Evolutionary conservation across 2,329 filamentous ascomycete species (phyloP).

Genomic region (Pezicula neosporulosa): DNA sequence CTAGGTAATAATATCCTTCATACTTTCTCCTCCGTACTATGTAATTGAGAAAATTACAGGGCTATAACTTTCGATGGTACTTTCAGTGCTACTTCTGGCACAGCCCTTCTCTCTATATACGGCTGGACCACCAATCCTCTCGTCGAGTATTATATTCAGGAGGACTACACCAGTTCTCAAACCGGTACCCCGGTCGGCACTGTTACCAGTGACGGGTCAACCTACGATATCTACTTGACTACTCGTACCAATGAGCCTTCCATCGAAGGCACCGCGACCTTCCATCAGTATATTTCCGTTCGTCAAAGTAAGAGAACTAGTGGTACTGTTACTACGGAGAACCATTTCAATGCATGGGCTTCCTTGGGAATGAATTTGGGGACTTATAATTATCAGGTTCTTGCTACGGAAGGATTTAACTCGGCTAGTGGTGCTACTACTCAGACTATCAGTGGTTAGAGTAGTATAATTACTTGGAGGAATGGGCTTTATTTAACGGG

Average conservation of each 20-base stretch:
- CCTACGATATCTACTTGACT: slow-evolving; percentile 38
- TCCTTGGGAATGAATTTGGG: slow-evolving; percentile 45
- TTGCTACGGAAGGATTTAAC: slow-evolving; percentile 47
- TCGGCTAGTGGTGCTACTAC: no score
- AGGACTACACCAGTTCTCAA: slow-evolving; percentile 46
- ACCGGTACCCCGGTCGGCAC: slow-evolving; percentile 45
- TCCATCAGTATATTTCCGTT: slow-evolving; percentile 52
- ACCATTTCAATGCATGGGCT: slow-evolving; percentile 52
- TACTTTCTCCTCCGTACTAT: neutral
- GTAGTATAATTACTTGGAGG: no score
- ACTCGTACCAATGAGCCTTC: slow-evolving; percentile 27
- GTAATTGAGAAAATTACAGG: no score
- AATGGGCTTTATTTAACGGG: no score
- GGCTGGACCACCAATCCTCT: slow-evolving; percentile 51
- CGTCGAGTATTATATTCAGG: slow-evolving; percentile 58
- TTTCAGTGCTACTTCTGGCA: slow-evolving; percentile 32
- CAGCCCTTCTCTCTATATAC: slow-evolving; percentile 52
- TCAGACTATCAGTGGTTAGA: no score
- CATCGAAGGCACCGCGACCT: slow-evolving; percentile 49
- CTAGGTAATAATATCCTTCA: slow-evolving; percentile 1
- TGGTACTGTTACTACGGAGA: slow-evolving; percentile 45
- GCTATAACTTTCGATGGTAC: slow-evolving; percentile 36
- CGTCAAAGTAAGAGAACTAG: slow-evolving; percentile 44
- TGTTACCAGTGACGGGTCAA: slow-evolving; percentile 47
- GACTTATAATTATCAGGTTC: slow-evolving; percentile 45